Conservation (phyloP, 768 basidiomycete species). For the Russula ochroleuca region DNA sequence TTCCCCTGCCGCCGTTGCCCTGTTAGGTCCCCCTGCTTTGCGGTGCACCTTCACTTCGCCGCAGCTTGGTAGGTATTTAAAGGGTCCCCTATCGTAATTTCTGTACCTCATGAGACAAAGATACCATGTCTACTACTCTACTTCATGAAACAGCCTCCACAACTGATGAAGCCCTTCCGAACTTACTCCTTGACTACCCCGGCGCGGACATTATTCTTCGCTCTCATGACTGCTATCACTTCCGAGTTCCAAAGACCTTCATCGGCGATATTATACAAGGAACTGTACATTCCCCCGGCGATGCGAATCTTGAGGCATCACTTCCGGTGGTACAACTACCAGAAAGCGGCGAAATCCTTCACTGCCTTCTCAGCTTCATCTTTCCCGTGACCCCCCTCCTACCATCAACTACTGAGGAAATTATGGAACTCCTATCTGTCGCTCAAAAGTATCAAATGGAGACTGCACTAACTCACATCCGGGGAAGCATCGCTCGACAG, state of each 20-base stretch:
- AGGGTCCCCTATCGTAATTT: not conserved
- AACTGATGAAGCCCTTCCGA: not conserved
- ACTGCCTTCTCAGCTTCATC: constrained; percentile 13
- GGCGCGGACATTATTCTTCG: not conserved
- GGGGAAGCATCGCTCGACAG: not conserved
- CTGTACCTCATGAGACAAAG: not conserved
- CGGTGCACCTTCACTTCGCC: not conserved
- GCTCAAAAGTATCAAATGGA: constrained; percentile 9
- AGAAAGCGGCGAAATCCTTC: not conserved
- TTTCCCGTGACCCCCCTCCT: constrained; percentile 11
- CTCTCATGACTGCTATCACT: not conserved
- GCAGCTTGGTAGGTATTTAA: not conserved
- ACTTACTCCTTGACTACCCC: constrained; percentile 19
- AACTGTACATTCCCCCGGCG: not conserved
- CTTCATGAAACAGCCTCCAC: not conserved
- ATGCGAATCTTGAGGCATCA: not conserved
- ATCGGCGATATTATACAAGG: no score
- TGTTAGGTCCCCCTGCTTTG: no score
- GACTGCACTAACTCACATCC: not conserved
- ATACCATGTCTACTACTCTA: not conserved
- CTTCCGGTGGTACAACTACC: not conserved
- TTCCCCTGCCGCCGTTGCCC: no score
- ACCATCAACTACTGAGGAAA: not conserved
- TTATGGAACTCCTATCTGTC: not conserved
- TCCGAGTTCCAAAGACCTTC: not conserved